Base-by-base conservation (phyloP, 2,329 filamentous ascomycete species). In the Cladosporium sp. region DNA sequence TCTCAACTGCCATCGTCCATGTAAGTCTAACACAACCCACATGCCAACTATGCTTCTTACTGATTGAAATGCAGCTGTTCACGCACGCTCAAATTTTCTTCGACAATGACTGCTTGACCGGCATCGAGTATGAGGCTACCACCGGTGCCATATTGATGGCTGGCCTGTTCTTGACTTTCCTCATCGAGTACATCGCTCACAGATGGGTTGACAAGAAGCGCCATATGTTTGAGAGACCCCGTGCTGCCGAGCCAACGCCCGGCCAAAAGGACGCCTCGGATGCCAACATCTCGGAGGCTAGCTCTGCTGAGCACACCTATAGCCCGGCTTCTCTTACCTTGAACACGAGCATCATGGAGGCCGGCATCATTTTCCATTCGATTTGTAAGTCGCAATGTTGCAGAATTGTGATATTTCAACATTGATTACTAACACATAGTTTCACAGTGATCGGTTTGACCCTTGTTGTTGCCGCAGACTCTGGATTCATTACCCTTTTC, bases 71-170 rank as follows among this genome's bases (percentile, higher is more conserved):
- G n/a, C 55, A 87, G 82, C 77, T 91, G 9, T 82, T 84, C 59
- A 88, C 85, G 0, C 85, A 91, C 55, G 85, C 86, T 0, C 69
- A 74, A 7, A 73, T 90, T 22, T 87, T 88, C 82, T 89, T 91
- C 58, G 70, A 65, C 16, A 88, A 86, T 56, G 70, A 81, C 43
- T 91, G 86, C 58, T 68, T 91, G 11, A 82, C 83, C 3, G 74
- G 76, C 7, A 68, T 90, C 2, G 62, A 71, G 4, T 91, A 86
- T 58, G 86, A 91, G 65, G 78, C 73, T 3, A 86, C 83, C 0
- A 80, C 85, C 0, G 78, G 84, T 0, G 81, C 85, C 2, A 80
- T 91, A 35, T 76, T 86, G 40, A 85, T 90, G 80, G 86, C 82
- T 0, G 86, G 86, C 0, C 69, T 88, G 1, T 85, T 89, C 64